Base-by-base conservation (phyloP, 2,329 filamentous ascomycete species). In the Paradendryphiella salina region DNA sequence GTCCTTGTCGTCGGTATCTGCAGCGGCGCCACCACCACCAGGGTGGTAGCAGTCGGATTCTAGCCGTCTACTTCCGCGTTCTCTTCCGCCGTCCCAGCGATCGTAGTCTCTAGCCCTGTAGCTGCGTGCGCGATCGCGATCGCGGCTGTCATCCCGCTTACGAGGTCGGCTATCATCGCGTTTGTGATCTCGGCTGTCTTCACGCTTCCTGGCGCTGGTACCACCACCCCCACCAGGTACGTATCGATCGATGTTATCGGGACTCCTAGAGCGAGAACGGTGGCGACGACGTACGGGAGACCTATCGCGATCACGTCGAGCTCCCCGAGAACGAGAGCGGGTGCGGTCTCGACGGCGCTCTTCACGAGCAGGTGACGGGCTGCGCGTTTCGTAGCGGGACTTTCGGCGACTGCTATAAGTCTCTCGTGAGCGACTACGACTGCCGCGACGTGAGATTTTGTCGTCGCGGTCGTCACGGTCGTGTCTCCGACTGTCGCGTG, bases 81-180 rank as follows among this genome's bases (percentile, higher is more conserved):
- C 52, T 26, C 57, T 53, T 13, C 63, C 61, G 6, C 58, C 61
- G 14, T 69, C 66, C 64, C 66, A 69, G 4, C 70, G 67, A 15
- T 74, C 75, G 13, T 76, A 71, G 15, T 79, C 75, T 2, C 75
- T 68, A 13, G 75, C 74, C 6, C 75, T 64, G 13, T 76, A 76
- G 49, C 73, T 60, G 3, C 60, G 61, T n/a, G 51, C 48, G 3
- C 67, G 65, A 5, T 73, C 74, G 7, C 73, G 66, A 20, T 50
- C 46, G n/a, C 73, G 65, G 23, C 77, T 60, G 6, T 52, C 48
- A 1, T 71, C 74, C 3, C 73, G 65, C 23, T 77, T 76, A 7
- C 74, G 66, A 29, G 76, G 74, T 37, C 58, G 43, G 14, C 52
- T 55, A 15, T 61, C 50, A n/a, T 61, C 57, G 8, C 74, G 59